Evolutionary conservation across 2,329 filamentous ascomycete species (phyloP).

Genomic region (Chaetothyriales sp.): DNA sequence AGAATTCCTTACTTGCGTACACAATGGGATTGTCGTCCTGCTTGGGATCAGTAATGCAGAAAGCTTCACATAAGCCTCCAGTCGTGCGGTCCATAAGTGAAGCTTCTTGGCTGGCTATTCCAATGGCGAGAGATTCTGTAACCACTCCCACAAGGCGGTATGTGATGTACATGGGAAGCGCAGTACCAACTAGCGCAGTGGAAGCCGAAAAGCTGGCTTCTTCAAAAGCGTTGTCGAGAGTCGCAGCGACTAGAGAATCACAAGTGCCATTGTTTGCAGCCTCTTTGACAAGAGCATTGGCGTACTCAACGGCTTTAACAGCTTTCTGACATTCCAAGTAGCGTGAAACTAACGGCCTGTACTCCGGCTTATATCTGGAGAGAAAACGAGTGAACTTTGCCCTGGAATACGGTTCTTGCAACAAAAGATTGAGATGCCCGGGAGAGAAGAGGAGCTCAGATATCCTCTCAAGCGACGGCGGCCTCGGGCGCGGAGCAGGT

Average conservation of each 20-base stretch:
- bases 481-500: constrained; percentile 24
- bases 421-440: constrained; percentile 31
- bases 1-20: constrained; percentile 34
- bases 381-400: constrained; percentile 28
- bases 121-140: constrained; percentile 30
- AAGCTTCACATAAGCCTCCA: constrained; percentile 31
- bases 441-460: constrained; percentile 28
- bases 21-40: constrained; percentile 33
- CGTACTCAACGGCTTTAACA: constrained; percentile 30
- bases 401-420: constrained; percentile 25
- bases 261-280: constrained; percentile 3
- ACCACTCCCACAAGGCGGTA: constrained; percentile 27
- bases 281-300: constrained; percentile 29
- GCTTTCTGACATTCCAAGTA: constrained; percentile 31
- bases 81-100: constrained; percentile 29
- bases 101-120: constrained; percentile 29
- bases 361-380: constrained; percentile 25
- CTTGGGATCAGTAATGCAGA: constrained; percentile 32
- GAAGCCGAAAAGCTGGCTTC: constrained; percentile 21
- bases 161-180: constrained; percentile 31
- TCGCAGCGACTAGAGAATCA: constrained; percentile 20
- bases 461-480: constrained; percentile 24
- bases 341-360: constrained; percentile 23
- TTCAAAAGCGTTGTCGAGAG: constrained; percentile 26
- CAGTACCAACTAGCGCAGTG: constrained; percentile 27